A percentile compares a stretch with the other conserved stretches of the same genome.
Conservation (phyloP, 2,329 filamentous ascomycete species). For the Aspergillus sergii region DNA sequence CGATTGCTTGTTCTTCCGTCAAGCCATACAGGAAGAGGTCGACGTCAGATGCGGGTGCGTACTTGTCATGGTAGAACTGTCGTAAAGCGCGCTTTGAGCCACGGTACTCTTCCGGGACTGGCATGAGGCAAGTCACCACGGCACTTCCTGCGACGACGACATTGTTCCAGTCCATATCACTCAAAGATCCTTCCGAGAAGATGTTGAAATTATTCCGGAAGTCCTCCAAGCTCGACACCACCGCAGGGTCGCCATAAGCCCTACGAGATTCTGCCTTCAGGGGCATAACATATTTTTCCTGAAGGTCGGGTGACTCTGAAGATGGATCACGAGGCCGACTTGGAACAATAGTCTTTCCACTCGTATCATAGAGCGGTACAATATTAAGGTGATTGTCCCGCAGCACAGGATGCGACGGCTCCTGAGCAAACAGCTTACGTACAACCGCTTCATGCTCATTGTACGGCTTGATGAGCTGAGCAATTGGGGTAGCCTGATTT, state of each 20-base stretch:
- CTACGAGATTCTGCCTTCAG: conserved; percentile 58
- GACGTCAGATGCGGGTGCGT: conserved; percentile 82
- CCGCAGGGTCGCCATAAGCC: conserved; percentile 64
- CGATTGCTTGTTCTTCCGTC: conserved; percentile 72
- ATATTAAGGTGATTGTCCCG: conserved; percentile 36
- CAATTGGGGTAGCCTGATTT: conserved; percentile 28
- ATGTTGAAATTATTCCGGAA: conserved; percentile 79
- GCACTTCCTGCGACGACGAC: conserved; percentile 80
- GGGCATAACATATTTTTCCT: conserved; percentile 39
- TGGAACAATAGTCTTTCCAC: conserved; percentile 26
- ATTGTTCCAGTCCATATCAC: conserved; percentile 79
- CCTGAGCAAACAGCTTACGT: conserved; percentile 43
- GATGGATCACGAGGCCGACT: conserved; percentile 37
- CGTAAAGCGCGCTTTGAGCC: conserved; percentile 63
- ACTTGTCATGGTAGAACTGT: conserved; percentile 78
- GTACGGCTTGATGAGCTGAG: conserved; percentile 37
- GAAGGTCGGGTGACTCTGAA: conserved; percentile 31
- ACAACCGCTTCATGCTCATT: conserved; percentile 39
- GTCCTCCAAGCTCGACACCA: conserved; percentile 67
- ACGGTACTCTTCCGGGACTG: conserved; percentile 65
- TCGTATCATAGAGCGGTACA: conserved; percentile 36
- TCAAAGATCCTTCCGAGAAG: conserved; percentile 77
- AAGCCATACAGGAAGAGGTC: conserved; percentile 84
- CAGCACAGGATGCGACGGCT: conserved; percentile 34
- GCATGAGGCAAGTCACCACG: conserved; percentile 76